Conservation (phyloP, 1,284 basidiomycete genomes). For the Ustilago shanxiensis region DNA sequence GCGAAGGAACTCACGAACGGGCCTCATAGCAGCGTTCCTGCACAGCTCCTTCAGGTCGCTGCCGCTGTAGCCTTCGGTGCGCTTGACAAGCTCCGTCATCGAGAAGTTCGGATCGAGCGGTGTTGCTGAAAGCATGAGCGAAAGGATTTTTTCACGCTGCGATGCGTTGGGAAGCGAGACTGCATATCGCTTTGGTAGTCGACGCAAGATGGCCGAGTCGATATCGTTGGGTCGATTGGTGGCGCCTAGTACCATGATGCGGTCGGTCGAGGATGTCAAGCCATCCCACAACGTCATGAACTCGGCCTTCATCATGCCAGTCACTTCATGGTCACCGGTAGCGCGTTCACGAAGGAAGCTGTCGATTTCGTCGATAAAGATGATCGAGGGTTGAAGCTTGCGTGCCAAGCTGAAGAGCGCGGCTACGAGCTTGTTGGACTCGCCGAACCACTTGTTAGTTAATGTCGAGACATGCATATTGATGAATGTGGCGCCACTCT, state of each 20-base stretch:
- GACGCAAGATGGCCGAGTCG: constrained; percentile 91
- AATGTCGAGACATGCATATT: constrained; percentile 73
- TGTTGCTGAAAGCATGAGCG: constrained; percentile 75
- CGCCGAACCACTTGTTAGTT: constrained; percentile 87
- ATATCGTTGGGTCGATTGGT: constrained; percentile 97
- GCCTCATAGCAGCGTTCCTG: constrained; percentile 75
- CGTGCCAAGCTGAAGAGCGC: constrained; percentile 82
- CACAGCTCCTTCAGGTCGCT: constrained; percentile 96
- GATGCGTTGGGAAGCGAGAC: constrained; percentile 84
- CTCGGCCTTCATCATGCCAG: constrained; percentile 99
- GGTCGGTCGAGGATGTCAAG: constrained; percentile 80
- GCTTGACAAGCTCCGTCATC: constrained; percentile 78
- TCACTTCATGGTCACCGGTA: constrained; percentile 94
- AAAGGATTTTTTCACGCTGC: constrained; percentile 90
- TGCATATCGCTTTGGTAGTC: constrained; percentile 98
- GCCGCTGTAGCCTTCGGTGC: constrained; percentile 85
- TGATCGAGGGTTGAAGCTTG: constrained; percentile 81
- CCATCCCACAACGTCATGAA: constrained; percentile 99
- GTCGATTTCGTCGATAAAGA: constrained; percentile 87
- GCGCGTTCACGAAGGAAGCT: constrained; percentile 89
- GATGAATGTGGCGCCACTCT: constrained; percentile 92
- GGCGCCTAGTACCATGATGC: constrained; percentile 93
- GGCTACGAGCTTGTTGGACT: constrained; percentile 93
- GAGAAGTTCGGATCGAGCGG: constrained; percentile 78
- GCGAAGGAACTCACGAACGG: constrained; percentile 67